Base-by-base conservation (phyloP, 805 yeast species). In the Hanseniaspora jakobsenii region DNA sequence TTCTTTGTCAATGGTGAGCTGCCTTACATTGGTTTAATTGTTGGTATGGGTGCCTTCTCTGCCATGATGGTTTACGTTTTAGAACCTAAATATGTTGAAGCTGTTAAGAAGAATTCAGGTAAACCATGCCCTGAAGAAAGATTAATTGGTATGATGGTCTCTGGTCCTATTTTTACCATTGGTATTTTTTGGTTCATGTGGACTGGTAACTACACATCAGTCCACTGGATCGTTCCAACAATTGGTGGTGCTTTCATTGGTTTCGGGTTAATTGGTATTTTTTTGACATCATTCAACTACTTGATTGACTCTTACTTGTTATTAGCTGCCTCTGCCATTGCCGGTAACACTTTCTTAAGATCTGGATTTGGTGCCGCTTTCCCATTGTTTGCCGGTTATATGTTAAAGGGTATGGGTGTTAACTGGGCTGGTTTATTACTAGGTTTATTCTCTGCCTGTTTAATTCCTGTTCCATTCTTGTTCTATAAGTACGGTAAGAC, bases 131-230 rank as follows among this genome's bases (percentile, higher is more conserved):
- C 95, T 0, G 95, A 86, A 61, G 80, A 77, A 28, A 75, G 95
- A 61, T 66, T 86, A 47, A 75, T 78, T 14, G 77, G 87, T 27
- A 74, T 85, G 80, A 72, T 83, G 62, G 61, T 71, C 34, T 87
- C 94, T 26, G 77, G 78, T 19, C 51, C 82, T 44, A 57, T 71
- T 7, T 83, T 86, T 66, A 80, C 93, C 23, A 66, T 75, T 43
- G 95, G 95, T 43, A 65, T 85, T 50, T 69, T 85, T 55, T 81
- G 94, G 94, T 69, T 86, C 59, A 74, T 82, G 47, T 86, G 95
- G 95, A 66, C 89, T 8, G 95, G 94, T 57, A 71, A 74, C 50
- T 86, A 77, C 61, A 61, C 77, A 28, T 61, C 62, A 34, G 73
- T 83, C 30, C 94, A 79, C 57, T 86, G 89, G 89, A 78, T 77